Evolutionary conservation across 495 filamentous ascomycete genomes (phyloP).

Genomic region (Penicillium pulvis): DNA sequence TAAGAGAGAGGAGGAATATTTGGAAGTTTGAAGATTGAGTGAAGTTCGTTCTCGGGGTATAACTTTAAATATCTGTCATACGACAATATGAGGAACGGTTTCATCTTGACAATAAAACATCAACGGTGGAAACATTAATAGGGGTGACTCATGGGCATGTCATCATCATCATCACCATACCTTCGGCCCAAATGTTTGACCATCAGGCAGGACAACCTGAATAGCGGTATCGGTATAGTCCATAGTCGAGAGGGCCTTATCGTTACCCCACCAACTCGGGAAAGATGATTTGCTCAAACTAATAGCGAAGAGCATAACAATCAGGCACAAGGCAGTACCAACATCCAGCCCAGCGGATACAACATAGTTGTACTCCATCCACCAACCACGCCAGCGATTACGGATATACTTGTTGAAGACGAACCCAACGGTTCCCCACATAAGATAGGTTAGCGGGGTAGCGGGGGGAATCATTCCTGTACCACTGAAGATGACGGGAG

Average conservation of each 20-base stretch:
- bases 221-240: constrained; percentile 45
- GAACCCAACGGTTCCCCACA: constrained; percentile 67
- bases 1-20: too few relatives aligned
- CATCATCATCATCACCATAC: not conserved
- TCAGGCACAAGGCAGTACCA: constrained; percentile 64
- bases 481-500: constrained; percentile 54
- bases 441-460: constrained; percentile 55
- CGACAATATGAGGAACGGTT: too few relatives aligned
- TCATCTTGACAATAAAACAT: too few relatives aligned
- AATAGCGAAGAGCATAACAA: constrained; percentile 72
- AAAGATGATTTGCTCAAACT: constrained; percentile 52
- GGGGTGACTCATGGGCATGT: too few relatives aligned
- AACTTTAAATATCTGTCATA: too few relatives aligned
- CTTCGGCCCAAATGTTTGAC: constrained; percentile 63
- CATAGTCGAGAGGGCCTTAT: constrained; percentile 46
- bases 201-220: constrained; percentile 34
- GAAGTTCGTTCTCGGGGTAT: too few relatives aligned
- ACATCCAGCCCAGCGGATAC: constrained; percentile 67
- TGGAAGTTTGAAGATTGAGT: too few relatives aligned
- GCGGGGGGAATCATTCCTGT: constrained; percentile 52
- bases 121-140: too few relatives aligned
- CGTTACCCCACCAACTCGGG: constrained; percentile 70
- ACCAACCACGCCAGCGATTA: constrained; percentile 67
- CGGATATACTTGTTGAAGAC: constrained; percentile 68
- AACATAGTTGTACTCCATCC: constrained; percentile 67